These are phyloP conservation scores for Macrolepiota fuliginosa DNA, from an alignment of 768 basidiomycete genomes.

Conservation along the genomic window DNA sequence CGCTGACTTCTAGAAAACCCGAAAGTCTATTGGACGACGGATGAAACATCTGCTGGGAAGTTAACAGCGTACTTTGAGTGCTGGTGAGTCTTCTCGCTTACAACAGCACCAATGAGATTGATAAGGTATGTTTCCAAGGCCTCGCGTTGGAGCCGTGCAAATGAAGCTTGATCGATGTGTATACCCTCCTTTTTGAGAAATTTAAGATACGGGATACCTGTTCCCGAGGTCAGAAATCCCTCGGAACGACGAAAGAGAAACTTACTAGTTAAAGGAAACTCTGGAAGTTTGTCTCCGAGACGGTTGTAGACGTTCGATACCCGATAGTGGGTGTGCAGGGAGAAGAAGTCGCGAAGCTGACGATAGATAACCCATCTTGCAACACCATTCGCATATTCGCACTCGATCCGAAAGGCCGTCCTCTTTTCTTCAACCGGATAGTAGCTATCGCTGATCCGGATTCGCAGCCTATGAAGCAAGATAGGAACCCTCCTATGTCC, in stretches of 20 bases:
- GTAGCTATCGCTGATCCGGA: slow-evolving; percentile 83
- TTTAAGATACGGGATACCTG: slow-evolving; percentile 90
- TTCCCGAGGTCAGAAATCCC: slow-evolving; percentile 2
- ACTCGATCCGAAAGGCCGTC: slow-evolving; percentile 88
- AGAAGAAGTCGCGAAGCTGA: slow-evolving; percentile 88
- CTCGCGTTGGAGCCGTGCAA: slow-evolving; percentile 79
- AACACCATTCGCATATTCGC: slow-evolving; percentile 93
- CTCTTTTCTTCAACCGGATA: slow-evolving; percentile 76
- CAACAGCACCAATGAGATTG: slow-evolving; percentile 84
- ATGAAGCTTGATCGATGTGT: slow-evolving; percentile 64
- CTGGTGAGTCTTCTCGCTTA: slow-evolving; percentile 35
- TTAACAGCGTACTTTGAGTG: background rate
- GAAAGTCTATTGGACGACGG: slow-evolving; percentile 87
- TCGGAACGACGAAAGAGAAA: slow-evolving; percentile 2
- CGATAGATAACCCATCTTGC: slow-evolving; percentile 95
- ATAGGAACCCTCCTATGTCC: slow-evolving; percentile 78
- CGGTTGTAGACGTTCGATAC: slow-evolving; percentile 79
- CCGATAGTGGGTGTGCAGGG: slow-evolving; percentile 85
- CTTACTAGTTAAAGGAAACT: slow-evolving; percentile 84
- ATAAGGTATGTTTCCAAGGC: slow-evolving; percentile 87
- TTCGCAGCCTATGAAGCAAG: slow-evolving; percentile 75
- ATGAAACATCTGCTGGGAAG: slow-evolving; percentile 79
- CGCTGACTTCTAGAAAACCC: slow-evolving; percentile 89
- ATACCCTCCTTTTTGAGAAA: slow-evolving; percentile 68
- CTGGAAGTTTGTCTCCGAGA: slow-evolving; percentile 76